phyloP scores from a whole-genome alignment of 495 filamentous ascomycete species.

The Penicillium pulvis region DNA sequence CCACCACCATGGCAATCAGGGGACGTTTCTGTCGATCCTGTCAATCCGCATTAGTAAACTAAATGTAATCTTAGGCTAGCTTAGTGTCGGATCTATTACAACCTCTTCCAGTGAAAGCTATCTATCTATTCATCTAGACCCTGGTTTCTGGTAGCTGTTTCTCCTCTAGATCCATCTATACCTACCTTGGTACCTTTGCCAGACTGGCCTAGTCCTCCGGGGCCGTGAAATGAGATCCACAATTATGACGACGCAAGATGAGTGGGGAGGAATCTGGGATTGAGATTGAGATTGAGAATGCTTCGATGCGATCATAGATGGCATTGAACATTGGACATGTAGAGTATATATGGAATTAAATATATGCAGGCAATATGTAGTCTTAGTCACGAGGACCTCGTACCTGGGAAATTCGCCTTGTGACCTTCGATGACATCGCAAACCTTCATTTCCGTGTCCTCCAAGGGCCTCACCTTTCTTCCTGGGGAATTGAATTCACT shows the following conservation, averaged over 20 bases:
- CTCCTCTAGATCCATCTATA: not conserved
- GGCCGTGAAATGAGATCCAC: constrained; percentile 18
- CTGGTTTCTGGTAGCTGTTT: too few species aligned
- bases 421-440: too few species aligned
- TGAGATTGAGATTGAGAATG: not conserved
- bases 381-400: not conserved
- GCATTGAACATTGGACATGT: not conserved
- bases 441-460: too few species aligned
- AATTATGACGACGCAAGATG: constrained; percentile 18
- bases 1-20: not conserved
- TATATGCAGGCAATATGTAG: not conserved
- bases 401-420: not conserved
- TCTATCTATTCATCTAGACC: too few species aligned
- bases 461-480: not conserved
- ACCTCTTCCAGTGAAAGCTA: too few species aligned
- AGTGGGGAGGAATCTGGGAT: not conserved
- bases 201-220: not conserved
- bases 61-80: not conserved
- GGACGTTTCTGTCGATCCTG: not conserved
- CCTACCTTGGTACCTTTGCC: too few species aligned
- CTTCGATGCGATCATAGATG: not conserved
- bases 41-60: not conserved
- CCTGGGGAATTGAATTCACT: not conserved
- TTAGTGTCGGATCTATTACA: too few species aligned
- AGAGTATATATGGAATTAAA: not conserved